A percentile compares a stretch with the other conserved stretches of the same genome.
Conservation (phyloP, 1,284 basidiomycete genomes). For the Papiliotrema laurentii region DNA sequence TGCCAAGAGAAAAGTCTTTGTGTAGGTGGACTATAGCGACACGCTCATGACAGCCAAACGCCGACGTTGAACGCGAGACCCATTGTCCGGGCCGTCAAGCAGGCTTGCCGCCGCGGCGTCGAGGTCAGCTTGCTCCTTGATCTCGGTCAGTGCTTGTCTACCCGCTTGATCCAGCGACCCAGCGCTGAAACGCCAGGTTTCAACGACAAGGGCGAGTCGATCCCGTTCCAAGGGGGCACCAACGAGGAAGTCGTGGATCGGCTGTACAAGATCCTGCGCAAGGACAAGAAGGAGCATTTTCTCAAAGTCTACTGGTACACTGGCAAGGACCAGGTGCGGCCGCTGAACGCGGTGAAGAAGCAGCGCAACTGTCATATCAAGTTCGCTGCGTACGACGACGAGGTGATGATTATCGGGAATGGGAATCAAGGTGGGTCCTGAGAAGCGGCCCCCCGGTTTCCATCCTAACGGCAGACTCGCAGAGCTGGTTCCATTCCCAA, state of each 20-base stretch:
- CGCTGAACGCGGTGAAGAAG: constrained; percentile 66
- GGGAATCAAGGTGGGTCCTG: constrained; percentile 37
- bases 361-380: constrained; percentile 76
- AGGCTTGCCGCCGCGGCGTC: constrained; percentile 64
- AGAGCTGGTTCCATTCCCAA: constrained; percentile 73
- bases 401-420: constrained; percentile 63
- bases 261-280: constrained; percentile 57
- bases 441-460: background rate
- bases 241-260: constrained; percentile 68
- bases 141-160: constrained; percentile 49
- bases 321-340: constrained; percentile 66
- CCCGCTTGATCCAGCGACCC: background rate
- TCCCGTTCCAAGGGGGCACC: constrained; percentile 74
- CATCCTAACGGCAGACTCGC: constrained; percentile 33
- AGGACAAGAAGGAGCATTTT: constrained; percentile 53
- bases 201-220: constrained; percentile 60
- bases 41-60: constrained; percentile 53
- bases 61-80: constrained; percentile 72
- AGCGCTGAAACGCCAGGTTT: constrained; percentile 47
- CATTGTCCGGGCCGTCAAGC: constrained; percentile 61
- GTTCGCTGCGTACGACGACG: constrained; percentile 66
- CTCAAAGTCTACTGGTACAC: constrained; percentile 65
- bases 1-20: constrained; percentile 65
- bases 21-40: constrained; percentile 47
- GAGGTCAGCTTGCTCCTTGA: constrained; percentile 62